phyloP scores from a whole-genome alignment of 768 basidiomycete genomes.

The Boletus tomentosulus region DNA sequence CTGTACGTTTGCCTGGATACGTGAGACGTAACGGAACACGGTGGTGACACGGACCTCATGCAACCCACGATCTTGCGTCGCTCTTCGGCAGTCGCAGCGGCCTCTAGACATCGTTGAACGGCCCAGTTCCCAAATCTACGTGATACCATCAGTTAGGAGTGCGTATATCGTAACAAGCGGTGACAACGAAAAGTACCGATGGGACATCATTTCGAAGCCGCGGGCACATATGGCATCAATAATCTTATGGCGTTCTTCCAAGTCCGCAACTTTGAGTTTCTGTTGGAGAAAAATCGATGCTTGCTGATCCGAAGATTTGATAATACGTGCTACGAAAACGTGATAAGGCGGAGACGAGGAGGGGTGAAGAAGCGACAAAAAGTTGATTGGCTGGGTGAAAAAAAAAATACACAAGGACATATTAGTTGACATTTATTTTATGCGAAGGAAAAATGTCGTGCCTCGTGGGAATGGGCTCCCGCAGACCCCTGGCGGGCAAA shows the following conservation, averaged over 20 bases:
- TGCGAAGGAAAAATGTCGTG: constrained; percentile 25
- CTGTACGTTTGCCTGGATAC: constrained; percentile 33
- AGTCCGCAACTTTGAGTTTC: constrained; percentile 82
- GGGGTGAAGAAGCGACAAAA: constrained; percentile 79
- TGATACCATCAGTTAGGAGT: constrained; percentile 6
- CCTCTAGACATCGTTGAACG: constrained; percentile 82
- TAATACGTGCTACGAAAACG: constrained; percentile 78
- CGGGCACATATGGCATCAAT: constrained; percentile 82
- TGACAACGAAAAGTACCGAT: constrained; percentile 44
- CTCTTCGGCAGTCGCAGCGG: constrained; percentile 70
- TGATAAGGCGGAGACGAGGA: constrained; percentile 82
- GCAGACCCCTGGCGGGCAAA: constrained; percentile 27
- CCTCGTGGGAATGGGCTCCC: constrained; percentile 47
- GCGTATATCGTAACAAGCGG: not conserved
- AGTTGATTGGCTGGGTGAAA: constrained; percentile 73
- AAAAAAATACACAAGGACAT: constrained; percentile 10
- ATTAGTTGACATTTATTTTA: constrained; percentile 10
- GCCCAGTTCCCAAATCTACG: constrained; percentile 89
- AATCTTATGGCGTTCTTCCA: constrained; percentile 74
- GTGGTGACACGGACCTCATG: constrained; percentile 57
- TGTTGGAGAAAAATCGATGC: constrained; percentile 89
- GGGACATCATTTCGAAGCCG: constrained; percentile 92
- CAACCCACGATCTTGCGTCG: constrained; percentile 78
- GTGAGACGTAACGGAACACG: constrained; percentile 4
- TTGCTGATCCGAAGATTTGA: constrained; percentile 87